phyloP scores from a whole-genome alignment of 2,329 filamentous ascomycete species.

The Colletotrichum lentis region DNA sequence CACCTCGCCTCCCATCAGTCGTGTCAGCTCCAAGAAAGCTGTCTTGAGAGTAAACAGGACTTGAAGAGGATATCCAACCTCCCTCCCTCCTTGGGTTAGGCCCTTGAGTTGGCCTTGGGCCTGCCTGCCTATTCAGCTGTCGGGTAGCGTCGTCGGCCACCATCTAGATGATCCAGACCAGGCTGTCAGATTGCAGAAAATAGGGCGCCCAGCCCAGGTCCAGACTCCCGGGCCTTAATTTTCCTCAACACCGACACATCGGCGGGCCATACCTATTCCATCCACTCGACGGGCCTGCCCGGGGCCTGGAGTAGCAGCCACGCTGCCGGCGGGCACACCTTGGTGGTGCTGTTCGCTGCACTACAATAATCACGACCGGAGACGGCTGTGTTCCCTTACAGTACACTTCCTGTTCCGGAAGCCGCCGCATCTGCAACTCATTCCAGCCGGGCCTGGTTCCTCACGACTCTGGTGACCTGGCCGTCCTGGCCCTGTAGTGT shows the following conservation, averaged over 20 bases:
- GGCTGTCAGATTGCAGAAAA: background rate
- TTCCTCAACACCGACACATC: constrained; percentile 3
- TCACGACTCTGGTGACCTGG: too few species aligned
- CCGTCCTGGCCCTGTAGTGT: too few species aligned
- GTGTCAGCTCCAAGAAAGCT: too few species aligned
- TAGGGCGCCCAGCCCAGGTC: background rate
- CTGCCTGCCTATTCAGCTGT: constrained; percentile 3
- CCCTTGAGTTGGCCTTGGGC: background rate
- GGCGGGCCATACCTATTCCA: background rate
- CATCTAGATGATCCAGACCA: constrained; percentile 13
- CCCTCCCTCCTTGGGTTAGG: background rate
- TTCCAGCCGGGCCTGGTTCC: constrained; percentile 1
- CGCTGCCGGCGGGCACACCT: background rate
- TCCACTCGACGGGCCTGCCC: background rate
- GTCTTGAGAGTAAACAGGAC: too few species aligned
- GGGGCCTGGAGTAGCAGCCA: constrained; percentile 9
- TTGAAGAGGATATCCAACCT: background rate
- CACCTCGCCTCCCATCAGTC: constrained; percentile 8
- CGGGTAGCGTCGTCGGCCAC: constrained; percentile 12
- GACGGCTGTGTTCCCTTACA: constrained; percentile 20
- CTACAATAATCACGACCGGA: constrained; percentile 15
- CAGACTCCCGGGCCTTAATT: constrained; percentile 20
- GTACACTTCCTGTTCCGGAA: constrained; percentile 35
- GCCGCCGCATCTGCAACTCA: constrained; percentile 18
- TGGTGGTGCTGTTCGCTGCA: background rate